phyloP scores from a whole-genome alignment of 2,329 filamentous ascomycete species.

The Triangularia verruculosa region DNA sequence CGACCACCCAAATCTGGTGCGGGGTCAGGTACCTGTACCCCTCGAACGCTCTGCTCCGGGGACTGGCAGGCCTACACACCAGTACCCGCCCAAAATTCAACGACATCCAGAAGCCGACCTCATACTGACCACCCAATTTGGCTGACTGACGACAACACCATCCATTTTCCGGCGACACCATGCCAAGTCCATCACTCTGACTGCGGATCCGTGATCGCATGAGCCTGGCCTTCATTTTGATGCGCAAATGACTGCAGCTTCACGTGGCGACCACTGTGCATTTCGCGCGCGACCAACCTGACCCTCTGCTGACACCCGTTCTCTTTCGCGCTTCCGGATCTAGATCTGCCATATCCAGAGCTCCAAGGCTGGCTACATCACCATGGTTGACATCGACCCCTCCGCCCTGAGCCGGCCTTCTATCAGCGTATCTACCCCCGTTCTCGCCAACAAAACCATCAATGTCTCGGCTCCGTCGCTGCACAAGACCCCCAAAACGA shows the following conservation, averaged over 20 bases:
- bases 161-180: slow-evolving; percentile 40
- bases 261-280: slow-evolving; percentile 45
- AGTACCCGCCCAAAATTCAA: slow-evolving; percentile 35
- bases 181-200: slow-evolving; percentile 46
- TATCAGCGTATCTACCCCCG: slow-evolving; percentile 56
- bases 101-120: slow-evolving; percentile 29
- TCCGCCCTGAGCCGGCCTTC: slow-evolving; percentile 64
- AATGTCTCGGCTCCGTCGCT: slow-evolving; percentile 49
- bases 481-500: slow-evolving; percentile 55
- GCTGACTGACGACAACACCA: slow-evolving; percentile 35
- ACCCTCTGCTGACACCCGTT: slow-evolving; percentile 11
- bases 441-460: slow-evolving; percentile 56
- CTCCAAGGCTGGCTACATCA: slow-evolving; percentile 17
- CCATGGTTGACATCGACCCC: slow-evolving; percentile 69
- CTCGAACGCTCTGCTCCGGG: slow-evolving; percentile 2
- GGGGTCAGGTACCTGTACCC: slow-evolving; percentile 12
- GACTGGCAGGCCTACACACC: background rate
- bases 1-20: too few species aligned
- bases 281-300: slow-evolving; percentile 45
- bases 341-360: slow-evolving; percentile 16
- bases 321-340: slow-evolving; percentile 23
- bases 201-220: slow-evolving; percentile 43
- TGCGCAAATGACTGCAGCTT: slow-evolving; percentile 43
- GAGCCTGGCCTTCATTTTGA: slow-evolving; percentile 35
- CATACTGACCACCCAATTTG: slow-evolving; percentile 27